A percentile compares a stretch with the other conserved stretches of the same genome.
Evolutionary conservation across 345 rosid species (phyloP).

Genomic region (Hibiscus syriacus): DNA sequence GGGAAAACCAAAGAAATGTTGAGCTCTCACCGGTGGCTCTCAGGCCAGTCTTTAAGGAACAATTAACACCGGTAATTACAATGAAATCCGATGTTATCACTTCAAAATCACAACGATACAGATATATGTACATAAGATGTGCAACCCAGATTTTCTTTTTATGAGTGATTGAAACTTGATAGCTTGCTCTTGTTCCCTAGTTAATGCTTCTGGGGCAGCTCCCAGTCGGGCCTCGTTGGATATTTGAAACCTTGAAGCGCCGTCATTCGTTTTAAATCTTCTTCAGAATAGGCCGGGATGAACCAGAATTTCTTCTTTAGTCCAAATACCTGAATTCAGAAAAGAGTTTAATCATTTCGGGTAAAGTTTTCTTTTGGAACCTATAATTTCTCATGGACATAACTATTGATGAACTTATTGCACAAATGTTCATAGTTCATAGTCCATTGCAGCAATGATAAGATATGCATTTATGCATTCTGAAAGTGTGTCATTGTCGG

Average conservation of each 20-base stretch:
- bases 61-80: not conserved
- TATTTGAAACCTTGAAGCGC: constrained; percentile 48
- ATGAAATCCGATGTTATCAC: not conserved
- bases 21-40: not conserved
- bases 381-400: not conserved
- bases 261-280: constrained; percentile 40
- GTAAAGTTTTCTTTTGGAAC: not conserved
- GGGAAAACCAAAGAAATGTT: not conserved
- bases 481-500: not conserved
- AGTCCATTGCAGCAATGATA: not conserved
- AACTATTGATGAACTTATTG: not conserved
- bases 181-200: not conserved
- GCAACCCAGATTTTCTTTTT: not conserved
- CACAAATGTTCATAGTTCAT: not conserved
- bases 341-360: not conserved
- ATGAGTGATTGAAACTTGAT: not conserved
- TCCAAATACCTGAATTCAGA: constrained; percentile 51
- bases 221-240: constrained; percentile 39
- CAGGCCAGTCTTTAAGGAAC: not conserved
- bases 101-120: not conserved
- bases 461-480: not conserved
- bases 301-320: constrained; percentile 53
- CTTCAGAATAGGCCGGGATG: constrained; percentile 54
- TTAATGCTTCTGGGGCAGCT: constrained; percentile 27
- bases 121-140: constrained; percentile 4